Evolutionary conservation across 169 alveolate species (phyloP).

Genomic region (Babesia gibsoni): DNA sequence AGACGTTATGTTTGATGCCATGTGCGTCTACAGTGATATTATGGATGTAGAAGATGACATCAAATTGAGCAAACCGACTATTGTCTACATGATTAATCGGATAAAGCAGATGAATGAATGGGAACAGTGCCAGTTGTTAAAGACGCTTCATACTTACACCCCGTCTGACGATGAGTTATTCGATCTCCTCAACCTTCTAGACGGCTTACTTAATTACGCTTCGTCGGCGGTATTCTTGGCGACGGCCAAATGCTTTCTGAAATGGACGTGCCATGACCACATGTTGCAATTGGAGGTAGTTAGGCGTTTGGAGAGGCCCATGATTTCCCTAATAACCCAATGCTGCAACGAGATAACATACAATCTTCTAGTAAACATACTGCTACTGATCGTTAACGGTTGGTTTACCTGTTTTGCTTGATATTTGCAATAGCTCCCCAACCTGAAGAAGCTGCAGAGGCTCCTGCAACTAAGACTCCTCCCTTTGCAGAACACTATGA

Average conservation of each 20-base stretch:
- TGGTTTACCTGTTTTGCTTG: not conserved
- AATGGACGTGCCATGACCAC: conserved; percentile 69
- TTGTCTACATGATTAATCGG: conserved; percentile 47
- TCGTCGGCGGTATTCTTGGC: conserved; percentile 93
- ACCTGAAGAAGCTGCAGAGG: conserved; percentile 4
- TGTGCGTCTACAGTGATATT: conserved; percentile 46
- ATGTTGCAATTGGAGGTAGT: conserved; percentile 75
- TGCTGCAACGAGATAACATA: conserved; percentile 78
- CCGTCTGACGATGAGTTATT: conserved; percentile 94
- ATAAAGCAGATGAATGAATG: conserved; percentile 90
- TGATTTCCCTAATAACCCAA: conserved; percentile 76
- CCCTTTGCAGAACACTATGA: conserved; percentile 74
- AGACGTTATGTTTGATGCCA: conserved; percentile 55
- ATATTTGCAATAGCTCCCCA: conserved; percentile 19
- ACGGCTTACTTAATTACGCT: conserved; percentile 91
- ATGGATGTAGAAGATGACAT: conserved; percentile 26
- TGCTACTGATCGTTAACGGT: conserved; percentile 54
- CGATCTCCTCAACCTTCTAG: conserved; percentile 95
- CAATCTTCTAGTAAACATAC: conserved; percentile 71
- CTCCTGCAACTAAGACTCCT: not conserved
- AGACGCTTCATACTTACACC: conserved; percentile 85
- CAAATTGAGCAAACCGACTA: conserved; percentile 17
- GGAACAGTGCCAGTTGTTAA: conserved; percentile 93
- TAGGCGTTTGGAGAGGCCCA: conserved; percentile 74
- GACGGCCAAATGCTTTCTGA: conserved; percentile 80